Evolutionary conservation across 257 asterid genomes (phyloP).

Genomic region (Solanum ahanhuiri): DNA sequence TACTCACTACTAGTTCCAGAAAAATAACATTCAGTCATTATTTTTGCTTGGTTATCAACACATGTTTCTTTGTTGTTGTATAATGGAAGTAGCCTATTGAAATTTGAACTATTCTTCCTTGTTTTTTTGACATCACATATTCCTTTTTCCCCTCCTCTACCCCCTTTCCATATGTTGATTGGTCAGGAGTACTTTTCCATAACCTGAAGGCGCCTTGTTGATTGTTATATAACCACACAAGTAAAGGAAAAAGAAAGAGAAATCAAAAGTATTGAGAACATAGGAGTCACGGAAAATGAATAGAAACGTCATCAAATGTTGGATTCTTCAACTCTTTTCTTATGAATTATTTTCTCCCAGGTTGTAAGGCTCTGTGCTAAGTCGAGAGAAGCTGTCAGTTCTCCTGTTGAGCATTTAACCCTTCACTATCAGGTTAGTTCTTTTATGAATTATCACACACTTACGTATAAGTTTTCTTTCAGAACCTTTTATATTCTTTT

Average conservation of each 20-base stretch:
- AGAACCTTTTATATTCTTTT: not conserved
- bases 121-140: not conserved
- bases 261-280: not conserved
- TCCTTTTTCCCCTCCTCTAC: not conserved
- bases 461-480: not conserved
- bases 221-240: not conserved
- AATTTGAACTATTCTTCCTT: not conserved
- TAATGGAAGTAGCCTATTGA: not conserved
- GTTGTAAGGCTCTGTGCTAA: conserved; percentile 97
- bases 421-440: conserved; percentile 89
- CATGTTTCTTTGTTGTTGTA: not conserved
- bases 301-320: not conserved
- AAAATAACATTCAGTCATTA: not conserved
- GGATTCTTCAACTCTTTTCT: not conserved
- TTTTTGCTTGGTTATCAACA: not conserved
- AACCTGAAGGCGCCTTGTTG: not conserved
- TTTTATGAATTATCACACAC: not conserved
- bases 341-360: conserved; percentile 18
- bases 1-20: not conserved
- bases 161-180: not conserved
- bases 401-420: conserved; percentile 95
- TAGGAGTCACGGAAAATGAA: not conserved
- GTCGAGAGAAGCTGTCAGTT: conserved; percentile 98
- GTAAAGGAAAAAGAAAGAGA: not conserved
- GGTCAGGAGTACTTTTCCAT: not conserved